phyloP scores from a whole-genome alignment of 108 stramenopile species.

The Schizochytrium sp. region DNA sequence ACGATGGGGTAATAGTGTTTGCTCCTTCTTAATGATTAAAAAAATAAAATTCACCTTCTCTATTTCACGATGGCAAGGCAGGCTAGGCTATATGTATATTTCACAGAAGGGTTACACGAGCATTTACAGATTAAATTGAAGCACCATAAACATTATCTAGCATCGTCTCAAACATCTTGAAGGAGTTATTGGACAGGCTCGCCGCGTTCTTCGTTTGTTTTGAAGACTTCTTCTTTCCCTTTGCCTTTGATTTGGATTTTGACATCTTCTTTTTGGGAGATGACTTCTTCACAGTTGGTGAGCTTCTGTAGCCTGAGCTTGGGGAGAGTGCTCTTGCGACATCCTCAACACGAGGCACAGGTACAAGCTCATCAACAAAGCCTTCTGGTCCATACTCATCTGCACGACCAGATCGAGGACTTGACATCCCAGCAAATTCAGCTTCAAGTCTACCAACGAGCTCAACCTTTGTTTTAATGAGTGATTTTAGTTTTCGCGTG shows the following conservation, averaged over 20 bases:
- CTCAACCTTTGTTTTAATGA: slow-evolving; percentile 42
- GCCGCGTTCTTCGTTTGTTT: not conserved
- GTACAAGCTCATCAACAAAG: not conserved
- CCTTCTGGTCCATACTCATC: not conserved
- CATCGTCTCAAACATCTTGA: slow-evolving; percentile 58
- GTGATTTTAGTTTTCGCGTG: slow-evolving; percentile 36
- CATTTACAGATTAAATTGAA: not conserved
- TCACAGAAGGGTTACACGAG: not conserved
- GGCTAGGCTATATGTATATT: too few species aligned
- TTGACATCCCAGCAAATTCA: not conserved
- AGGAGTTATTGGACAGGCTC: not conserved
- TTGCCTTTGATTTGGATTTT: not conserved
- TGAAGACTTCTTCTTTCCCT: not conserved
- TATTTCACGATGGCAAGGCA: too few species aligned
- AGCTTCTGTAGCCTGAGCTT: not conserved
- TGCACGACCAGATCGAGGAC: too few species aligned
- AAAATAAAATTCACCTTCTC: too few species aligned
- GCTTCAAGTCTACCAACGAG: not conserved
- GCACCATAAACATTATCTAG: slow-evolving; percentile 34
- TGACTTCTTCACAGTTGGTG: not conserved
- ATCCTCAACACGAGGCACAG: not conserved
- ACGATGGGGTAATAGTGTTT: too few species aligned
- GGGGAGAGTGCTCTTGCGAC: not conserved
- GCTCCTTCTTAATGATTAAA: too few species aligned
- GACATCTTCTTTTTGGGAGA: slow-evolving; percentile 2